Evolutionary conservation across 2,329 filamentous ascomycete genomes (phyloP).

Genomic region (Curvularia hawaiiensis): DNA sequence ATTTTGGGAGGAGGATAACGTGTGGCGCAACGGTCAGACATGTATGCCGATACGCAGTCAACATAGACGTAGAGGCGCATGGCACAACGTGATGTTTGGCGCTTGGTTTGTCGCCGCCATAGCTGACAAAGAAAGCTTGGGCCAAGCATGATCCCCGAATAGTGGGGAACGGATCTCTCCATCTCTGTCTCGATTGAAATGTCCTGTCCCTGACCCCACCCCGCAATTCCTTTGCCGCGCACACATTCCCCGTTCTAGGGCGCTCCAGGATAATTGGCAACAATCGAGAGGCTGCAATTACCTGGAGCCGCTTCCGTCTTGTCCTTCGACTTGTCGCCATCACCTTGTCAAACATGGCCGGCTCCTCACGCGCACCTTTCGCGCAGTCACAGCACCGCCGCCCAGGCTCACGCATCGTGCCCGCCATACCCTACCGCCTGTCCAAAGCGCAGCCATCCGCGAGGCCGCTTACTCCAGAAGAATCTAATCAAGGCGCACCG

Average conservation of each 20-base stretch:
- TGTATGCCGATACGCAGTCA: not conserved
- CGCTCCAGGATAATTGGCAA: constrained; percentile 52
- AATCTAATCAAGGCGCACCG: constrained; percentile 27
- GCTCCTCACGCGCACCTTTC: constrained; percentile 27
- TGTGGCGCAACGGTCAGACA: not conserved
- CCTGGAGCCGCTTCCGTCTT: constrained; percentile 47
- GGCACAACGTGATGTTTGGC: not conserved
- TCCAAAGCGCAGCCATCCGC: constrained; percentile 32
- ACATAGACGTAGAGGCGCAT: not conserved
- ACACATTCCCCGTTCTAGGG: constrained; percentile 28
- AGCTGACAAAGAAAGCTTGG: constrained; percentile 16
- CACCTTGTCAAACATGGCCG: constrained; percentile 20
- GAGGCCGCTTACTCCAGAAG: constrained; percentile 37
- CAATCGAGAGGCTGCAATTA: constrained; percentile 40
- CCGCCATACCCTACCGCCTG: constrained; percentile 46
- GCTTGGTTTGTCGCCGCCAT: not conserved
- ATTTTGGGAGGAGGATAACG: not conserved
- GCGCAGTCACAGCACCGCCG: constrained; percentile 35
- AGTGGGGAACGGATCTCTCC: constrained; percentile 20
- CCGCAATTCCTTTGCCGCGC: constrained; percentile 20
- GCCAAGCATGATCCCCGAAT: constrained; percentile 10
- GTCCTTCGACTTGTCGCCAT: constrained; percentile 4
- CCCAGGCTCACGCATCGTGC: constrained; percentile 42
- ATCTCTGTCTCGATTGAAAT: constrained; percentile 16
- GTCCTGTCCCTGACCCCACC: constrained; percentile 16